Conservation (phyloP, 306 rosid species). For the Glycyrrhiza uralensis region DNA sequence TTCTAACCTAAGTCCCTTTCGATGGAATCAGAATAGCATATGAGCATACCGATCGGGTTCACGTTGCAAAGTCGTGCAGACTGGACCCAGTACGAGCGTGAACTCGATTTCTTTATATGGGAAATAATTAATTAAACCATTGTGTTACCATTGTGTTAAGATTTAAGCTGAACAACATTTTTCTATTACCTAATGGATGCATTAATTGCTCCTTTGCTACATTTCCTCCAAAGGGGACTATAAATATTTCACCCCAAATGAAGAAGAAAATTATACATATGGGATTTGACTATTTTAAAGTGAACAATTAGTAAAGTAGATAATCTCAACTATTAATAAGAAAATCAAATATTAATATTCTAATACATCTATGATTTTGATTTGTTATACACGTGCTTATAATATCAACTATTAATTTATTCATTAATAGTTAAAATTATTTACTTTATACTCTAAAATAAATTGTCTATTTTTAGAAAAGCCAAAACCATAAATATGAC, state of each 20-base stretch:
- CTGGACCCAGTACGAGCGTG: not conserved
- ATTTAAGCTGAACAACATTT: not conserved
- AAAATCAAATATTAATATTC: no score
- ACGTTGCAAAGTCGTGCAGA: not conserved
- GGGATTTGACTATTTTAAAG: no score
- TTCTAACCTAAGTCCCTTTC: not conserved
- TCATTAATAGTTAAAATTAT: no score
- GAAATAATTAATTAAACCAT: not conserved
- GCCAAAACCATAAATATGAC: not conserved
- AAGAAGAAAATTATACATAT: no score
- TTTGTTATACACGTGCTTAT: no score
- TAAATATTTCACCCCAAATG: not conserved
- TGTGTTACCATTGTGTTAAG: not conserved
- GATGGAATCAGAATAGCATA: conserved; percentile 23
- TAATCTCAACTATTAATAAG: no score
- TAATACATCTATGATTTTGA: no score
- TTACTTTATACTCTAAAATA: no score
- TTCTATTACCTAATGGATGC: conserved; percentile 11
- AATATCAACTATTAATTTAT: no score
- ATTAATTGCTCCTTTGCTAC: not conserved
- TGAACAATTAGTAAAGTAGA: no score
- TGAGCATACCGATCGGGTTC: not conserved
- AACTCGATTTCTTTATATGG: conserved; percentile 12
- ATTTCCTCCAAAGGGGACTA: not conserved
- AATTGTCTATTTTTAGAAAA: no score